Percentiles rank a stretch among this genome's conserved stretches.
phyloP scores from a whole-genome alignment of 2,329 filamentous ascomycete genomes.

The Penicillium glabrum region DNA sequence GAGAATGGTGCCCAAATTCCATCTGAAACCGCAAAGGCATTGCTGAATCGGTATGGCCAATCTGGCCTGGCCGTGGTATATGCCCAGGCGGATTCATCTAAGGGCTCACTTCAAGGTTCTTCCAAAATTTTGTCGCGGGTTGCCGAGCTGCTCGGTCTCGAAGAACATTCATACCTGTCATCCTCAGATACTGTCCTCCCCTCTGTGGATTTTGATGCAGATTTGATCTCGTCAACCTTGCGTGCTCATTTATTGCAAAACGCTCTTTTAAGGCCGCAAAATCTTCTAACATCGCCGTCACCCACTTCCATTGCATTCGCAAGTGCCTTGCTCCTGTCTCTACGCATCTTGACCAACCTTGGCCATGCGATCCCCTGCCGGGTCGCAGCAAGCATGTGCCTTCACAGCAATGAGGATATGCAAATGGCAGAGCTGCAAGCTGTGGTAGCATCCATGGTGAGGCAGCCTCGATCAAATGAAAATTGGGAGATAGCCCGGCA shows the following conservation, averaged over 20 bases:
- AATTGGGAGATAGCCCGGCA: constrained; percentile 51
- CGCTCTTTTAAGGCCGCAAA: constrained; percentile 38
- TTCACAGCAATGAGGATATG: constrained; percentile 53
- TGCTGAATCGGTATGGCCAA: constrained; percentile 55
- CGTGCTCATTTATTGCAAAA: constrained; percentile 44
- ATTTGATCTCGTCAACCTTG: constrained; percentile 36
- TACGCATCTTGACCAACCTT: constrained; percentile 39
- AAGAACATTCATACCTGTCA: constrained; percentile 41
- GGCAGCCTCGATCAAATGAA: constrained; percentile 45
- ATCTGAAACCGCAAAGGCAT: constrained; percentile 45
- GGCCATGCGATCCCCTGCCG: constrained; percentile 39
- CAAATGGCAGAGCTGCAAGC: constrained; percentile 55
- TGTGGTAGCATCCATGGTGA: constrained; percentile 50
- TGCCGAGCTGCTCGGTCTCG: constrained; percentile 51
- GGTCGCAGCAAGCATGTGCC: constrained; percentile 49
- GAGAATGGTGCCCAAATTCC: constrained; percentile 42
- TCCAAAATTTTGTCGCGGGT: constrained; percentile 53
- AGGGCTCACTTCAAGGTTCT: constrained; percentile 47
- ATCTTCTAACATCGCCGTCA: constrained; percentile 44
- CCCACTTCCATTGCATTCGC: constrained; percentile 41
- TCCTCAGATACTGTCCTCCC: constrained; percentile 23
- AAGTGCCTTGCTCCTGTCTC: constrained; percentile 42
- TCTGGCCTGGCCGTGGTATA: constrained; percentile 61
- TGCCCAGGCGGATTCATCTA: constrained; percentile 48
- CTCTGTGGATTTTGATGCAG: constrained; percentile 31